phyloP scores from a whole-genome alignment of 2,329 filamentous ascomycete species.

The Rugonectria rugulosa region DNA sequence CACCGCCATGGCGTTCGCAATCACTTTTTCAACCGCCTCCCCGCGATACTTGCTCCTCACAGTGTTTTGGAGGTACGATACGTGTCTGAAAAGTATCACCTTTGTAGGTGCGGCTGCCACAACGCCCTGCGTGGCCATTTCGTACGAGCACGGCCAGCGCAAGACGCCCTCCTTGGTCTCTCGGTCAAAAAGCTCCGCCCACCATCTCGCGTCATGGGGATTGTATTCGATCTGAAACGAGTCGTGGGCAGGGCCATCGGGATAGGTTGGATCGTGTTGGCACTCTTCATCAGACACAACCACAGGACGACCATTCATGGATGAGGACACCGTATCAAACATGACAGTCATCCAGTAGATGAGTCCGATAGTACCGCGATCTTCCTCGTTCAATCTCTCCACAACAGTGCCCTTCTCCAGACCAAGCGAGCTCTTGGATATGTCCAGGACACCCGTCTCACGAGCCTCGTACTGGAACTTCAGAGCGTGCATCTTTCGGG shows the following conservation, averaged over 20 bases:
- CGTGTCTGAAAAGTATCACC: slow-evolving; percentile 64
- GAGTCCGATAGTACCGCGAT: slow-evolving; percentile 58
- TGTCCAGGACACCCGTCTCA: slow-evolving; percentile 37
- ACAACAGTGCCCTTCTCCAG: slow-evolving; percentile 32
- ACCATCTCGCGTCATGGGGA: slow-evolving; percentile 41
- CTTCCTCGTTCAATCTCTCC: slow-evolving; percentile 39
- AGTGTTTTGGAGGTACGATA: slow-evolving; percentile 62
- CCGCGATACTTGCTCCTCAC: slow-evolving; percentile 49
- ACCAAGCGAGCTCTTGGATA: slow-evolving; percentile 35
- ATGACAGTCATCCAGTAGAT: slow-evolving; percentile 67
- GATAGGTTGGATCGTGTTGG: slow-evolving; percentile 44
- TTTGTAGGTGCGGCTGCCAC: slow-evolving; percentile 64
- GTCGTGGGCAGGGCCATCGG: slow-evolving; percentile 30
- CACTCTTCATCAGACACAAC: slow-evolving; percentile 51
- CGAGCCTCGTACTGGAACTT: slow-evolving; percentile 45
- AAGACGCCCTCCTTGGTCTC: slow-evolving; percentile 36
- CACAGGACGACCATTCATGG: slow-evolving; percentile 53
- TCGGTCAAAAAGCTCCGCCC: slow-evolving; percentile 45
- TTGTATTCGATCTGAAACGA: slow-evolving; percentile 31
- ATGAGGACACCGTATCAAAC: slow-evolving; percentile 65
- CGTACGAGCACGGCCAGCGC: slow-evolving; percentile 63
- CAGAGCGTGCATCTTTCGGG: slow-evolving; percentile 49
- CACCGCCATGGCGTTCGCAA: slow-evolving; percentile 56
- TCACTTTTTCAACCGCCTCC: slow-evolving; percentile 55
- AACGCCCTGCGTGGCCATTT: slow-evolving; percentile 57